phyloP scores from a whole-genome alignment of 768 basidiomycete species.

The Lentinula detonsa region DNA sequence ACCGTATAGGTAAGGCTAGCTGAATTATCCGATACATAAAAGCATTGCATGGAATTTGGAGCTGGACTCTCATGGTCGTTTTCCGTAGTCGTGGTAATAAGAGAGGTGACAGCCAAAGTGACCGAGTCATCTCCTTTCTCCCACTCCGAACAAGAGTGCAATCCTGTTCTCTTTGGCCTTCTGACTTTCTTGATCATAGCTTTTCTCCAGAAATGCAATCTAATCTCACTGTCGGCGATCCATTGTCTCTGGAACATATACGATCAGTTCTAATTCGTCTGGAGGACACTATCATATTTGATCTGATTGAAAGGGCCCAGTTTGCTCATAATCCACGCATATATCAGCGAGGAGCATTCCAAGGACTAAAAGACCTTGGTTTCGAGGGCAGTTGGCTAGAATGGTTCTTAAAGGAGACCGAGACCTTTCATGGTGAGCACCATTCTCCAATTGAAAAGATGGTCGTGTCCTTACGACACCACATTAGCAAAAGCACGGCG shows the following conservation, averaged over 20 bases:
- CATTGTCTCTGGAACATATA: conserved; percentile 85
- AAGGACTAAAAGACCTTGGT: conserved; percentile 65
- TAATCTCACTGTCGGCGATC: conserved; percentile 73
- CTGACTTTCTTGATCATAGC: no score
- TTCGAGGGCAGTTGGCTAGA: conserved; percentile 91
- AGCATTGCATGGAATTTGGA: no score
- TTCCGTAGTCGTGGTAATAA: background rate
- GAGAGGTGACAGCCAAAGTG: background rate
- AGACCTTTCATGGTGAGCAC: conserved; percentile 84
- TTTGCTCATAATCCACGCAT: conserved; percentile 92
- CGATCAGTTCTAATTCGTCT: conserved; percentile 81
- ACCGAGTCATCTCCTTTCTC: background rate
- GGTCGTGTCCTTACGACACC: background rate
- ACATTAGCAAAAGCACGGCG: conserved; percentile 83
- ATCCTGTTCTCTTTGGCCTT: background rate
- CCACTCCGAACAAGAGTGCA: background rate
- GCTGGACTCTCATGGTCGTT: background rate
- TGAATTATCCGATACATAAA: no score
- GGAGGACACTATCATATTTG: conserved; percentile 99
- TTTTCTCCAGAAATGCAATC: conserved; percentile 35
- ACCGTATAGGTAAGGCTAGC: no score
- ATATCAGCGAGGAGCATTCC: conserved; percentile 75
- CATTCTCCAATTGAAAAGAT: background rate
- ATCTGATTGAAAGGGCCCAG: conserved; percentile 93
- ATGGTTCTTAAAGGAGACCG: conserved; percentile 96